phyloP scores from a whole-genome alignment of 306 rosid genomes.

The Vigna radiata region DNA sequence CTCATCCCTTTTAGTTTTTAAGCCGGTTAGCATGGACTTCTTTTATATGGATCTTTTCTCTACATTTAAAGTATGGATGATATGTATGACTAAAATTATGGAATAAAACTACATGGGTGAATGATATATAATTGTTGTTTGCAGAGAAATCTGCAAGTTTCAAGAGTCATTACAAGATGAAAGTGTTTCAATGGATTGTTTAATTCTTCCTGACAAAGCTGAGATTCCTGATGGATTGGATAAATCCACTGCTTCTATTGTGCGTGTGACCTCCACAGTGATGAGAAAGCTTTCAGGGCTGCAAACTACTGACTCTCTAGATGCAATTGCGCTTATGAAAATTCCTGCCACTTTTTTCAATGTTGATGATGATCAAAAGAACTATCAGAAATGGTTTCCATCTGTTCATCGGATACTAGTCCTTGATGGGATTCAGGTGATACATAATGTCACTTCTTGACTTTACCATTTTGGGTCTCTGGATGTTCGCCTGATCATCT shows the following conservation, averaged over 20 bases:
- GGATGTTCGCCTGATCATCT: slow-evolving; percentile 24
- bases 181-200: slow-evolving; percentile 64
- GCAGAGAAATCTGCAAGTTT: slow-evolving; percentile 83
- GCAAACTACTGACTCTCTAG: slow-evolving; percentile 76
- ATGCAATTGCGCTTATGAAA: slow-evolving; percentile 81
- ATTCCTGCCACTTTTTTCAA: slow-evolving; percentile 66
- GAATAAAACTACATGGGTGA: slow-evolving; percentile 16
- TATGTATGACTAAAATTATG: slow-evolving; percentile 13
- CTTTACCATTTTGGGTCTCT: slow-evolving; percentile 10
- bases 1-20: background rate
- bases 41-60: background rate
- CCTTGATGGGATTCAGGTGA: slow-evolving; percentile 93
- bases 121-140: slow-evolving; percentile 41
- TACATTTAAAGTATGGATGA: slow-evolving; percentile 5
- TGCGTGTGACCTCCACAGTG: slow-evolving; percentile 72
- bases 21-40: background rate
- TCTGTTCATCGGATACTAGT: slow-evolving; percentile 74
- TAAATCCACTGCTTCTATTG: slow-evolving; percentile 53
- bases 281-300: slow-evolving; percentile 81
- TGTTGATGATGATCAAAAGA: slow-evolving; percentile 51
- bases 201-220: slow-evolving; percentile 73
- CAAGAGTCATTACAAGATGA: slow-evolving; percentile 61
- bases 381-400: slow-evolving; percentile 63
- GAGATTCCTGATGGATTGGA: slow-evolving; percentile 69
- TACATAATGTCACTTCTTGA: slow-evolving; percentile 21